phyloP scores from a whole-genome alignment of 805 yeast genomes.

The Candida saitoana region DNA sequence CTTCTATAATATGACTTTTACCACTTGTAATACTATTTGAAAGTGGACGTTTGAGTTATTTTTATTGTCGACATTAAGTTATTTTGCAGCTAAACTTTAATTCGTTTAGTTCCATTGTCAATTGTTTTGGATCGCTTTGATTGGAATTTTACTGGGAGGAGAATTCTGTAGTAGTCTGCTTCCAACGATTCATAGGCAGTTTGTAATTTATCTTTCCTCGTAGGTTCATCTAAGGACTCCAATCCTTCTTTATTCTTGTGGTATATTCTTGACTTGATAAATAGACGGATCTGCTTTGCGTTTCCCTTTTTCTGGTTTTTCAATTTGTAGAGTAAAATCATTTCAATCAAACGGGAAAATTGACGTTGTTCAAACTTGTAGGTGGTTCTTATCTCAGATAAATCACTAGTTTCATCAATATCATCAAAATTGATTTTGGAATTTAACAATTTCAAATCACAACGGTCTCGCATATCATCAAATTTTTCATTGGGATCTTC shows the following conservation, averaged over 20 bases:
- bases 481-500: conserved; percentile 94
- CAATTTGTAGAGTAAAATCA: conserved; percentile 52
- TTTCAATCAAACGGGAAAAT: conserved; percentile 70
- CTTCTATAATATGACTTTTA: too few species aligned
- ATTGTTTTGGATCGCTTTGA: neutral
- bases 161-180: conserved; percentile 65
- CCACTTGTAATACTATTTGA: too few species aligned
- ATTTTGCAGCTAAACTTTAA: conserved; percentile 7
- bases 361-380: conserved; percentile 75
- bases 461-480: conserved; percentile 84
- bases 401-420: conserved; percentile 35
- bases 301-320: conserved; percentile 17
- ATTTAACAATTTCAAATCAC: conserved; percentile 52
- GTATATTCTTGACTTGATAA: conserved; percentile 71
- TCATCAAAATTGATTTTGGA: conserved; percentile 18
- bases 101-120: conserved; percentile 7
- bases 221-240: conserved; percentile 56
- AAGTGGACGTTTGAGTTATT: too few species aligned
- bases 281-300: conserved; percentile 45
- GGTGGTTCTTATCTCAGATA: conserved; percentile 28
- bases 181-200: conserved; percentile 67
- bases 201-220: conserved; percentile 67
- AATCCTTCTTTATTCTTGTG: conserved; percentile 79
- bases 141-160: conserved; percentile 15
- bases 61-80: neutral